Evolutionary conservation across 805 yeast species (phyloP).

Genomic region (Priceomyces melissophilus): DNA sequence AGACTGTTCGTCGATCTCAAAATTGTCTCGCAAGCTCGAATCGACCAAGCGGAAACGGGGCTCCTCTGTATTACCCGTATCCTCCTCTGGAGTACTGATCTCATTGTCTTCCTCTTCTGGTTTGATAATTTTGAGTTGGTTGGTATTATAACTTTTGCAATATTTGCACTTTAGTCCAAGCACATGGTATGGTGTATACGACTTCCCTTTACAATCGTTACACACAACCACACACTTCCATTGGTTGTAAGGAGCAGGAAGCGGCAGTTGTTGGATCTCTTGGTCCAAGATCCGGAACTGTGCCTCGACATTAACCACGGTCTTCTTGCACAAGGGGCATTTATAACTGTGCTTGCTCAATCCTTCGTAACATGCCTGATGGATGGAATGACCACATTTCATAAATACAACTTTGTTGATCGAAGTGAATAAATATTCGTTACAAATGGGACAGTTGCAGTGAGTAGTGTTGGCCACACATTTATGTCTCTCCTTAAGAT

Average conservation of each 20-base stretch:
- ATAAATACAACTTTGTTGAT: conserved; percentile 81
- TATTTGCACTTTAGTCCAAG: conserved; percentile 84
- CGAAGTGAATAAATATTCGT: conserved; percentile 84
- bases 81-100: conserved; percentile 12
- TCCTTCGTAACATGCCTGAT: conserved; percentile 77
- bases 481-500: conserved; percentile 69
- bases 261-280: conserved; percentile 70
- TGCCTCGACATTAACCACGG: conserved; percentile 83
- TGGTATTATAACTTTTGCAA: conserved; percentile 85
- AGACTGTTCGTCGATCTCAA: conserved; percentile 31
- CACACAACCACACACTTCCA: conserved; percentile 79
- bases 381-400: conserved; percentile 94
- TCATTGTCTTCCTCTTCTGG: conserved; percentile 51
- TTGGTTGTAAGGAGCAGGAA: conserved; percentile 74
- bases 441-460: conserved; percentile 90
- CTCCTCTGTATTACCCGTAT: conserved; percentile 9
- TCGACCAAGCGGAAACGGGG: conserved; percentile 26
- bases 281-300: conserved; percentile 83
- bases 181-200: conserved; percentile 73
- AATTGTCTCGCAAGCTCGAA: conserved; percentile 35
- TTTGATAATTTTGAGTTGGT: conserved; percentile 65
- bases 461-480: conserved; percentile 87
- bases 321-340: conserved; percentile 86
- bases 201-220: conserved; percentile 85
- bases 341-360: conserved; percentile 80